A percentile compares a stretch with the other conserved stretches of the same genome.
Conservation (phyloP, 306 rosid genomes). For the Vicia faba region DNA sequence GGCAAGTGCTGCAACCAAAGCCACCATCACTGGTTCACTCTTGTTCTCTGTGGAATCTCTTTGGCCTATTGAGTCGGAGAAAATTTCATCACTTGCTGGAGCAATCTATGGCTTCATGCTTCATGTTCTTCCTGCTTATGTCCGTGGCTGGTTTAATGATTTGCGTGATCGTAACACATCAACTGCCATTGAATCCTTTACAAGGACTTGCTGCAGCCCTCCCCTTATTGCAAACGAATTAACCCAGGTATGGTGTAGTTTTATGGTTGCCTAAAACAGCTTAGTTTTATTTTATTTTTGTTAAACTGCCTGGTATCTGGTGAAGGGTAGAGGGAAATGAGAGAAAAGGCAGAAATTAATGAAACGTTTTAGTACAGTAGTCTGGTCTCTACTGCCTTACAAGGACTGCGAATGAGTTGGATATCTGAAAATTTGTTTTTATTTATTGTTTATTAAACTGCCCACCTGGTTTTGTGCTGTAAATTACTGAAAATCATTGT, state of each 20-base stretch:
- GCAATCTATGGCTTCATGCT: constrained; percentile 89
- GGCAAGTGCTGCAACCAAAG: constrained; percentile 67
- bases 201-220: constrained; percentile 87
- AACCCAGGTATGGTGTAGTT: constrained; percentile 66
- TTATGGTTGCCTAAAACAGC: constrained; percentile 4
- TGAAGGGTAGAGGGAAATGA: constrained; percentile 18
- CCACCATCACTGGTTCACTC: constrained; percentile 73
- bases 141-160: constrained; percentile 82
- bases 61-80: constrained; percentile 75
- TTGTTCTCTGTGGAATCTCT: constrained; percentile 64
- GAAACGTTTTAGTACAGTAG: background rate
- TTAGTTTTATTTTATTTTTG: background rate
- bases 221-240: constrained; percentile 83
- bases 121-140: constrained; percentile 91
- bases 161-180: constrained; percentile 79
- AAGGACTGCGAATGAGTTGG: no score
- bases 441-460: no score
- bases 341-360: constrained; percentile 23
- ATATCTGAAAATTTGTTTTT: no score
- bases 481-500: no score
- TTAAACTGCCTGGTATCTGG: constrained; percentile 19
- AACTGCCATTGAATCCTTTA: constrained; percentile 78
- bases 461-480: no score
- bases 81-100: constrained; percentile 77
- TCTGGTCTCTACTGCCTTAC: constrained; percentile 17